Evolutionary conservation across 495 filamentous ascomycete genomes (phyloP), one percentile per base, ranked within the genome.

Genomic region (Trichoderma gamsii): DNA sequence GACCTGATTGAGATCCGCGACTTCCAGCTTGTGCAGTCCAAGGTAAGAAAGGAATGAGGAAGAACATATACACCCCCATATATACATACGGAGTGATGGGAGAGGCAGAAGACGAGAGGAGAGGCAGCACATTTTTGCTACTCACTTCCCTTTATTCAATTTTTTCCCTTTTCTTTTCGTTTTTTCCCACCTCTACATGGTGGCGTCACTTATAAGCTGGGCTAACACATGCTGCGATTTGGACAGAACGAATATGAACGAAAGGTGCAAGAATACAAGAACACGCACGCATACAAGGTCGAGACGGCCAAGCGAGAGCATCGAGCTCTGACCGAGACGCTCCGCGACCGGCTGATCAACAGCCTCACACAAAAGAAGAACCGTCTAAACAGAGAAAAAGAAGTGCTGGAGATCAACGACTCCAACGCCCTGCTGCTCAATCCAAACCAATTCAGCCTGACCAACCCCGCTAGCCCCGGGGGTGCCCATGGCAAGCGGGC

Each of bases 381-480:
- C 65, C 85, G 90, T 56, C 80, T 99, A 49, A 85, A 89, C 72
- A 88, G 89, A 69, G 95, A 99, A 71, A 97, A 96, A 74, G 96
- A 98, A 70, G 79, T 79, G 78, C 71, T 96, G 44, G 95, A 98
- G 70, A 91, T 97, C 44, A 86, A 89, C 16, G 96, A 98, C 72
- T 89, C 86, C 68, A 96, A 90, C 71, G 91, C 95, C 15, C 85
- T 96, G 6, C 87, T 97, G 41, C 85, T 97, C 8, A 92, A 98
- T 72, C 93, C 96, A 16, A 94, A 89, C 70, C 95, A 99, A 74
- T 97, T 93, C 78, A 90, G 89, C 76, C 86, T 97, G 69, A 88
- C 87, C 71, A 90, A 91, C 75, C 88, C 88, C 32, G 80, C 89
- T 18, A 93, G 90, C 75, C 91, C 93, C 13, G 90, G 92, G 63